These are phyloP conservation scores for Zancudomyces culisetae DNA, from an alignment of 371 early-diverging fungal genomes.

Conservation along the genomic window DNA sequence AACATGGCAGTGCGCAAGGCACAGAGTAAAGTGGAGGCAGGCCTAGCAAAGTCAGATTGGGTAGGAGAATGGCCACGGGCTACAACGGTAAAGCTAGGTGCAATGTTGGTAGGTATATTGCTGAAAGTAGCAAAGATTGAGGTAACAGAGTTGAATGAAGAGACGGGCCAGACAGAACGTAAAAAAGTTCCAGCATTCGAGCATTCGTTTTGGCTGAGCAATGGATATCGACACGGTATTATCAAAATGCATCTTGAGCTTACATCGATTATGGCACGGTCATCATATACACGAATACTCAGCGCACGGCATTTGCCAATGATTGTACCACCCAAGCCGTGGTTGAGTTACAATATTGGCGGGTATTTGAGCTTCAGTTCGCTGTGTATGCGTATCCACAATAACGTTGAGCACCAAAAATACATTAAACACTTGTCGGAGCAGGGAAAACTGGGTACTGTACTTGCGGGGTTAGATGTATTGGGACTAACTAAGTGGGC, in stretches of 20 bases:
- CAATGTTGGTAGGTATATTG: slow-evolving; percentile 30
- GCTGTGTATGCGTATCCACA: slow-evolving; percentile 58
- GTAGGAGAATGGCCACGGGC: slow-evolving; percentile 28
- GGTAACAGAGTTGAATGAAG: slow-evolving; percentile 34
- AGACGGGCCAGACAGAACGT: slow-evolving; percentile 30
- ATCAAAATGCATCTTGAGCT: slow-evolving; percentile 49
- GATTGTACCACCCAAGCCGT: slow-evolving; percentile 84
- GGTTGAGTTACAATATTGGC: slow-evolving; percentile 75
- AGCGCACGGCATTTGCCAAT: slow-evolving; percentile 78
- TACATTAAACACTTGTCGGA: slow-evolving; percentile 70
- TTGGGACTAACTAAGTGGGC: slow-evolving; percentile 80
- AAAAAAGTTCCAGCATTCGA: slow-evolving; percentile 54
- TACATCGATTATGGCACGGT: slow-evolving; percentile 42
- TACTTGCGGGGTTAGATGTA: slow-evolving; percentile 69
- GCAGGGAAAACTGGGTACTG: slow-evolving; percentile 37
- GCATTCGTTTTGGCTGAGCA: slow-evolving; percentile 42
- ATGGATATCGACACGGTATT: slow-evolving; percentile 52
- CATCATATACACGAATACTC: slow-evolving; percentile 38
- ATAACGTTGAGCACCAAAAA: slow-evolving; percentile 47
- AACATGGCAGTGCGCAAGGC: slow-evolving; percentile 55
- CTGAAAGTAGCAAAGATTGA: slow-evolving; percentile 55
- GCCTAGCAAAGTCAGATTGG: slow-evolving; percentile 27
- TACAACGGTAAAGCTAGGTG: slow-evolving; percentile 22
- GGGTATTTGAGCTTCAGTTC: slow-evolving; percentile 67
- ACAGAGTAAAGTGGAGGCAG: slow-evolving; percentile 30